Evolutionary conservation across 306 rosid species (phyloP).

Genomic region (Quercus gilva): DNA sequence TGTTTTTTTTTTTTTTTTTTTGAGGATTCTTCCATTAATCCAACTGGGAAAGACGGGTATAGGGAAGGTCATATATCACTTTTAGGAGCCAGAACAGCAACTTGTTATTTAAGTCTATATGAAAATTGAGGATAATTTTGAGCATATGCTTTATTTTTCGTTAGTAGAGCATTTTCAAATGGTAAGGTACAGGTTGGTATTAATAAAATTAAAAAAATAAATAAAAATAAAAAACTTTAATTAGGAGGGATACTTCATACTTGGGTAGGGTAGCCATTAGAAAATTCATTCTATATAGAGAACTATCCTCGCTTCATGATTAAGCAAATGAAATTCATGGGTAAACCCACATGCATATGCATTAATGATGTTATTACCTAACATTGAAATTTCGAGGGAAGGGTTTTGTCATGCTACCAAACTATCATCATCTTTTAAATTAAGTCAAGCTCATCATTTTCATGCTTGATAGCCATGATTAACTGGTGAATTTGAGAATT

Average conservation of each 20-base stretch:
- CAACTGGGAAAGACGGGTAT: too few species aligned
- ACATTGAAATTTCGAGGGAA: constrained; percentile 6
- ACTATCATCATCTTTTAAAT: neutral
- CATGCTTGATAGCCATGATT: neutral
- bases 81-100: too few species aligned
- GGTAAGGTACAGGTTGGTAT: neutral
- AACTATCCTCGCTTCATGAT: neutral
- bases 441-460: neutral
- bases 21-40: too few species aligned
- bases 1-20: too few species aligned
- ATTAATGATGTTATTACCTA: constrained; percentile 18
- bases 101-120: too few species aligned
- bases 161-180: neutral
- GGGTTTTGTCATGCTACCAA: constrained; percentile 1
- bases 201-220: neutral
- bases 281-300: neutral
- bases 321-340: too few species aligned
- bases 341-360: neutral
- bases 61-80: too few species aligned
- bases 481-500: neutral
- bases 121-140: neutral
- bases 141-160: neutral
- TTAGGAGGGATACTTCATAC: neutral
- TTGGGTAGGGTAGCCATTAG: neutral
- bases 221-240: neutral